Evolutionary conservation across 2,329 filamentous ascomycete genomes (phyloP), one percentile per base, ranked within the genome.

Genomic region (Nemania bipapillata): DNA sequence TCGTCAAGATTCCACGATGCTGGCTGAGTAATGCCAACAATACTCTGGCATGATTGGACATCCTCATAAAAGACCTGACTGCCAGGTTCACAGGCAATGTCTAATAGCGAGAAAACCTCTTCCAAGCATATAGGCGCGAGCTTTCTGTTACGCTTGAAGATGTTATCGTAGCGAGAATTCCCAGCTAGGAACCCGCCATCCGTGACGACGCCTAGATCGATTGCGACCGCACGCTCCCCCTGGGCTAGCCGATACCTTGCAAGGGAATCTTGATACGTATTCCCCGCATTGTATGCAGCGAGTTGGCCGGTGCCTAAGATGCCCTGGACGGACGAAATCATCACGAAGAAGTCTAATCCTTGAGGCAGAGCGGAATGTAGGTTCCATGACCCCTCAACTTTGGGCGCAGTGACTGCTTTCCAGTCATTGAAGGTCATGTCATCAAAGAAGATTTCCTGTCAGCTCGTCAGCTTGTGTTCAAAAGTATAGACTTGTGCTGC

Each of bases 291-390:
- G 62, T 84, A 83, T 22, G 76, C 79, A 1, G 76, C 76, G 58
- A 81, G 73, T 30, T 74, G 74, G 12, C 74, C 65, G 49, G 76
- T 75, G 8, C 79, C 77, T 42, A 80, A 60, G 1, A 80, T 74
- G 1, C 79, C 78, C 20, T 76, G 74, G 12, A 80, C 71, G 0
- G 81, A 84, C 0, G 81, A 82, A 5, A 83, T 73, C 28, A 80
- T 69, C 37, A 84, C 70, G 73, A 84, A 83, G 70, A 84, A 84
- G 60, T 83, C 82, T 8, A 84, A 74, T 3, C 74, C 73, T 1
- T 35, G 42, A 0, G 75, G 75, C 1, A 79, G 71, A 4, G 70
- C 63, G 1, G 20, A 8, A 55, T 81, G 78, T 5, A 77, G 74
- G 56, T 76, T 80, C 75, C 75, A 79, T 0, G 78, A 74, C 0